phyloP scores from a whole-genome alignment of 345 rosid species.

The Punica granatum region DNA sequence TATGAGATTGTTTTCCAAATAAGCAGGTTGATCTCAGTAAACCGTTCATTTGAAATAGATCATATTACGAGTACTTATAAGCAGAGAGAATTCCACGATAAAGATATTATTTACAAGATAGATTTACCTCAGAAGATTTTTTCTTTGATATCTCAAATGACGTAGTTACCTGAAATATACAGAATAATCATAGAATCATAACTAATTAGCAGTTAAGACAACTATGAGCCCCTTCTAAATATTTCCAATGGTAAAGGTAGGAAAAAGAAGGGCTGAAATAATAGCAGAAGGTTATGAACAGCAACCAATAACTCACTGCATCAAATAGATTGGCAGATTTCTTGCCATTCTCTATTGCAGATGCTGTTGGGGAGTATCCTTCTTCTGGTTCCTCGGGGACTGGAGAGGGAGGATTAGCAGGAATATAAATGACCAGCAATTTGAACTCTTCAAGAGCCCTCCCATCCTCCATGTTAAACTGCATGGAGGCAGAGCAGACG shows the following conservation, averaged over 20 bases:
- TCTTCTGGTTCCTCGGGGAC: slow-evolving; percentile 93
- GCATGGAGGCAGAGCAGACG: slow-evolving; percentile 10
- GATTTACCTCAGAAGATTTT: slow-evolving; percentile 52
- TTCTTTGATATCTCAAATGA: slow-evolving; percentile 47
- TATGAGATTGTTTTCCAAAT: neutral
- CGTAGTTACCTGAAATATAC: slow-evolving; percentile 40
- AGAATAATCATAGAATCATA: slow-evolving; percentile 1
- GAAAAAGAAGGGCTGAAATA: neutral
- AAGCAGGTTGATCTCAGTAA: neutral
- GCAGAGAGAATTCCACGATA: neutral
- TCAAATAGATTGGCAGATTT: slow-evolving; percentile 33
- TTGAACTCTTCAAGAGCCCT: slow-evolving; percentile 61
- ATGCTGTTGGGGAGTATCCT: slow-evolving; percentile 61
- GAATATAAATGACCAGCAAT: slow-evolving; percentile 67
- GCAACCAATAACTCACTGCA: slow-evolving; percentile 29
- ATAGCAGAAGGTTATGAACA: neutral
- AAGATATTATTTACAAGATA: neutral
- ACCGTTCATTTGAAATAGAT: neutral
- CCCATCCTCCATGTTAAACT: slow-evolving; percentile 66
- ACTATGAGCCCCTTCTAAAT: neutral
- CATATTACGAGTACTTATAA: neutral
- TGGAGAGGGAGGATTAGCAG: slow-evolving; percentile 82
- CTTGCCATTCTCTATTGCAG: slow-evolving; percentile 42
- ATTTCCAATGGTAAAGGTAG: neutral
- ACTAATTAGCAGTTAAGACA: neutral